Conservation (phyloP, 2,329 filamentous ascomycete species). For the Aphanocladium album region DNA sequence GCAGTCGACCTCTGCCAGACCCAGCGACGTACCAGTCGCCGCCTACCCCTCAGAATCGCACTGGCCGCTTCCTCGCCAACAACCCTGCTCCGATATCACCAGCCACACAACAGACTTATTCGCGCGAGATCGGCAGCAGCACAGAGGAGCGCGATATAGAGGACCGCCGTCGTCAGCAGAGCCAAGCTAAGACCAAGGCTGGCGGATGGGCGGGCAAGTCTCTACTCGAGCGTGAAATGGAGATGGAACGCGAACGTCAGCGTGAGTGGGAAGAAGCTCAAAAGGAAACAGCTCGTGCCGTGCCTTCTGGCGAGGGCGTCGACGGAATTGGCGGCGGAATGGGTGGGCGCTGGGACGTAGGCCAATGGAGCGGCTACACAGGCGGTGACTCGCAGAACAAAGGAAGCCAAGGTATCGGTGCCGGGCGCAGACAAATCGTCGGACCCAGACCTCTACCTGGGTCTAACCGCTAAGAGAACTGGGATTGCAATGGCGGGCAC, state of each 20-base stretch:
- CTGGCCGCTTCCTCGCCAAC: conserved; percentile 52
- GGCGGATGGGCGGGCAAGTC: conserved; percentile 62
- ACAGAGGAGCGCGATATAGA: conserved; percentile 59
- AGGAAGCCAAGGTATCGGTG: conserved; percentile 60
- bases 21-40: conserved; percentile 32
- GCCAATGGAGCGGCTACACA: conserved; percentile 69
- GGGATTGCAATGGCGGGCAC: conserved; percentile 12
- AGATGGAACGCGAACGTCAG: conserved; percentile 69
- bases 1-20: conserved; percentile 48
- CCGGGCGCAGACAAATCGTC: conserved; percentile 71
- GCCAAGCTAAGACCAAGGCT: conserved; percentile 57
- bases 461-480: conserved; percentile 16
- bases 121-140: conserved; percentile 48
- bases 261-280: conserved; percentile 76
- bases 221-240: conserved; percentile 74
- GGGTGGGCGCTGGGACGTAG: conserved; percentile 67
- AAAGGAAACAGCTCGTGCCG: conserved; percentile 51
- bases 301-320: conserved; percentile 45
- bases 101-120: conserved; percentile 44
- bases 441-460: conserved; percentile 64
- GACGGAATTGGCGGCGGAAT: conserved; percentile 64
- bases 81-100: conserved; percentile 45
- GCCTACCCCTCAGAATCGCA: conserved; percentile 38
- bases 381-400: conserved; percentile 71
- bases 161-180: conserved; percentile 53